A percentile compares a stretch with the other conserved stretches of the same genome.
phyloP scores from a whole-genome alignment of 2,329 filamentous ascomycete species.

The Clonostachys rosea region DNA sequence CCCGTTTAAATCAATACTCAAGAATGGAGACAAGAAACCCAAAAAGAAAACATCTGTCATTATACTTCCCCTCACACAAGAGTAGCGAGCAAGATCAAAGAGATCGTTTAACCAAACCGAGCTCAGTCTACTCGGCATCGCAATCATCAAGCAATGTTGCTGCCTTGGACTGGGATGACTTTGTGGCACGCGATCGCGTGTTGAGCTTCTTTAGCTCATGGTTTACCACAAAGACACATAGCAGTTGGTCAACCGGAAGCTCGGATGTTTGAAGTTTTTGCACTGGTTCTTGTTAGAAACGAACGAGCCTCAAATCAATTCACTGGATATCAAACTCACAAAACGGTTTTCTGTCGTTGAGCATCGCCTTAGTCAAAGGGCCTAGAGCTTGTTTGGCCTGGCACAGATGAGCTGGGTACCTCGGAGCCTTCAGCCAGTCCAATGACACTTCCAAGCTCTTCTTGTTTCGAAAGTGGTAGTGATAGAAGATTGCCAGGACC shows the following conservation, averaged over 20 bases:
- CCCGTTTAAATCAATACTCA: slow-evolving; percentile 23
- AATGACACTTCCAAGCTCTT: slow-evolving; percentile 31
- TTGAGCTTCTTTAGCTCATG: slow-evolving; percentile 33
- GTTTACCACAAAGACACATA: slow-evolving; percentile 26
- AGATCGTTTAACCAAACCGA: background rate
- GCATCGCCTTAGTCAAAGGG: slow-evolving; percentile 14
- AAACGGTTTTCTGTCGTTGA: slow-evolving; percentile 24
- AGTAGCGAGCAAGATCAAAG: slow-evolving; percentile 2
- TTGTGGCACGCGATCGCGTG: slow-evolving; percentile 20
- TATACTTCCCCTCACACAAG: slow-evolving; percentile 12
- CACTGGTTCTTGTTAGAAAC: slow-evolving; percentile 17
- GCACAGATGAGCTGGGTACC: slow-evolving; percentile 14
- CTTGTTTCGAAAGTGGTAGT: slow-evolving; percentile 33
- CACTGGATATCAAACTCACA: slow-evolving; percentile 17
- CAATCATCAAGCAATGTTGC: slow-evolving; percentile 9
- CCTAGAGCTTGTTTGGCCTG: slow-evolving; percentile 11
- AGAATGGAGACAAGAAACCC: slow-evolving; percentile 19
- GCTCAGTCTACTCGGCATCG: slow-evolving; percentile 10
- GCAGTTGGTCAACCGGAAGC: slow-evolving; percentile 21
- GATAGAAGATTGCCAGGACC: slow-evolving; percentile 30
- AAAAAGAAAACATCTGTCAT: slow-evolving; percentile 24
- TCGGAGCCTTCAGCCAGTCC: slow-evolving; percentile 26
- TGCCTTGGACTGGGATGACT: slow-evolving; percentile 17
- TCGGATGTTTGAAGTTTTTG: slow-evolving; percentile 21
- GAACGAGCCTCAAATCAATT: background rate